Base-by-base conservation (phyloP, 2,329 filamentous ascomycete species). In the Lasiodiplodia sp. region DNA sequence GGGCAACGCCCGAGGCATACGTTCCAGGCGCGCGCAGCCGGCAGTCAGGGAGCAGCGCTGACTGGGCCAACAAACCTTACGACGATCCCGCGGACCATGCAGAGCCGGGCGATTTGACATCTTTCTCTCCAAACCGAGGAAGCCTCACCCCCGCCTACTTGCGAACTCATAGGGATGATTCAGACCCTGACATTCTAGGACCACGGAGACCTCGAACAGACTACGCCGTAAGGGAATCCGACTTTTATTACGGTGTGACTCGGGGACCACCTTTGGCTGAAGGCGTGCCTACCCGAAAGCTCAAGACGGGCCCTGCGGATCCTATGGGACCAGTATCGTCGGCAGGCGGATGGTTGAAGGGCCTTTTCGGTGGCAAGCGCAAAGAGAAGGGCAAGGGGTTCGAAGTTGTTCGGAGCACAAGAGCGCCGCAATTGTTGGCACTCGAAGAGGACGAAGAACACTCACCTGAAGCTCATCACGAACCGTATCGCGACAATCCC, bases 301-400 rank as follows among this genome's bases (percentile, higher is more conserved):
- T 97, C 63, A 95, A 96, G 75, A 99, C 96, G 4, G 96, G 96
- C 0, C 96, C 96, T 2, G 94, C 94, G 10, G 95, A 99, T 82
- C 96, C 96, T 0, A 97, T 94, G 47, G 93, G 94, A 0, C 93
- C 94, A 0, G 92, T 97, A 23, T 92, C 93, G 1, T 95, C 92
- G 8, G 95, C 96, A 0, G 91, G 92, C 0, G 93, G 93, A 4
- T 99, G 95, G 94, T 88, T 98, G 78, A 91, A 92, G 73, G 87
- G 86, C 65, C 77, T 97, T 6, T 87, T 97, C 69, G 90, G 90
- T 14, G 92, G 91, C 18, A 97, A 96, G 81, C 93, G 90, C 7
- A 97, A 97, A 77, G 95, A 97, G 72, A 97, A 96, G 80, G 91
- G 91, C 72, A 98, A 98, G 80, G 96, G 96, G 0, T 99, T 99